A percentile compares a stretch with the other conserved stretches of the same genome.
phyloP scores from a whole-genome alignment of 768 basidiomycete species.

The Boletus vermiculosoides region DNA sequence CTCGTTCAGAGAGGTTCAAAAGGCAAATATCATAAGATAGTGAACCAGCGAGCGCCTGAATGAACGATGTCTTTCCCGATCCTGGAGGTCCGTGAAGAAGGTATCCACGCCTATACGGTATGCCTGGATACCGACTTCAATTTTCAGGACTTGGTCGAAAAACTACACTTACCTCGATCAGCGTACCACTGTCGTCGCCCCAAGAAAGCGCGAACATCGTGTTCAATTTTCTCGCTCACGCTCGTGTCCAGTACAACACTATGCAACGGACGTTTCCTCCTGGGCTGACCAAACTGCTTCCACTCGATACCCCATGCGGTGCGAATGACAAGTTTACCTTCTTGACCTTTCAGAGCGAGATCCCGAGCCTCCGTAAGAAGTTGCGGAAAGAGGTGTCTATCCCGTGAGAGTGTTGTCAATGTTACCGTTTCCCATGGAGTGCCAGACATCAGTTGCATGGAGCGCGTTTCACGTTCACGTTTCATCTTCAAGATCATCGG shows the following conservation, averaged over 20 bases:
- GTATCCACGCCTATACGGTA: slow-evolving; percentile 96
- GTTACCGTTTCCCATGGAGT: slow-evolving; percentile 97
- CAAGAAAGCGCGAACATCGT: slow-evolving; percentile 81
- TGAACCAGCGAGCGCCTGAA: slow-evolving; percentile 92
- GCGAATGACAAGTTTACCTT: slow-evolving; percentile 94
- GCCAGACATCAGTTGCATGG: slow-evolving; percentile 89
- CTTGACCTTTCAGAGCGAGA: slow-evolving; percentile 78
- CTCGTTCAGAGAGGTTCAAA: slow-evolving; percentile 93
- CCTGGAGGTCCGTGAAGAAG: slow-evolving; percentile 95
- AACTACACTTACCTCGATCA: slow-evolving; percentile 69
- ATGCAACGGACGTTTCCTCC: slow-evolving; percentile 77
- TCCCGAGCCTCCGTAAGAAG: slow-evolving; percentile 89
- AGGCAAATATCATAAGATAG: slow-evolving; percentile 95
- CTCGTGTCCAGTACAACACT: slow-evolving; percentile 88
- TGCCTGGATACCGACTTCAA: slow-evolving; percentile 52
- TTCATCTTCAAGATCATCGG: slow-evolving; percentile 60
- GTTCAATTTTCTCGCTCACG: slow-evolving; percentile 79
- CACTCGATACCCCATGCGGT: slow-evolving; percentile 97
- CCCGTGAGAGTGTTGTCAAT: slow-evolving; percentile 87
- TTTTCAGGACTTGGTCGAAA: neutral
- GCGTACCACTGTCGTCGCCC: slow-evolving; percentile 90
- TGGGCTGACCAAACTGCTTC: slow-evolving; percentile 91
- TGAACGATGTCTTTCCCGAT: slow-evolving; percentile 97
- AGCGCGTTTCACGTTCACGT: slow-evolving; percentile 89
- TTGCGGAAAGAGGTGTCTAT: slow-evolving; percentile 74